These are phyloP conservation scores for Pyronema domesticum DNA, from an alignment of 495 filamentous ascomycete genomes.

Conservation along the genomic window DNA sequence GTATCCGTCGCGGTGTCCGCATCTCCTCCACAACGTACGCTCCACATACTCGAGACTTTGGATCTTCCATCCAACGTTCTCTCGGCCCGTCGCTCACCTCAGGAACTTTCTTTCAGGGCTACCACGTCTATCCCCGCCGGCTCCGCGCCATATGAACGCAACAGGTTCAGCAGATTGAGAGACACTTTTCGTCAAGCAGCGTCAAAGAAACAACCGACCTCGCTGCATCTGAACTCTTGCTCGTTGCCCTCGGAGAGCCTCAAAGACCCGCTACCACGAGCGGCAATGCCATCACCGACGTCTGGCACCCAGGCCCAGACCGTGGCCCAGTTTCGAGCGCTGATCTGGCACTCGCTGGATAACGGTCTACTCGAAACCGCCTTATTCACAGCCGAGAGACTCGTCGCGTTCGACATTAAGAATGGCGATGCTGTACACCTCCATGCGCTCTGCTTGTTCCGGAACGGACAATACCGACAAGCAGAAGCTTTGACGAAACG, in stretches of 20 bases:
- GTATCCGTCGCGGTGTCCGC: background rate
- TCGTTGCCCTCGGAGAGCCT: background rate
- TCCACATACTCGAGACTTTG: conserved; percentile 10
- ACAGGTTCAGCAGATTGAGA: conserved; percentile 20
- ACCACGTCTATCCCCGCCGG: conserved; percentile 13
- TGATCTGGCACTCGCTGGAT: conserved; percentile 85
- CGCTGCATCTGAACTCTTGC: background rate
- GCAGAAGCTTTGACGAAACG: conserved; percentile 27
- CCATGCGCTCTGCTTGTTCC: conserved; percentile 64
- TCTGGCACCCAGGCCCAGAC: conserved; percentile 36
- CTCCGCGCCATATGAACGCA: conserved; percentile 18
- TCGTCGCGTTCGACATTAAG: conserved; percentile 64
- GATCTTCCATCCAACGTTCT: conserved; percentile 22
- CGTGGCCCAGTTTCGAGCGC: conserved; percentile 57
- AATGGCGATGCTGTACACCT: conserved; percentile 67
- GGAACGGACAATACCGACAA: conserved; percentile 56
- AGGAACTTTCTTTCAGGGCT: conserved; percentile 9
- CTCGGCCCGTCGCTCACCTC: conserved; percentile 19
- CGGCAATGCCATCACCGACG: background rate
- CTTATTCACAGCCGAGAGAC: conserved; percentile 73
- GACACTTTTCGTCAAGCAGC: conserved; percentile 14
- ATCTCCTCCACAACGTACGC: conserved; percentile 7
- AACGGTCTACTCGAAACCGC: conserved; percentile 75
- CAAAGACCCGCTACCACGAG: background rate
- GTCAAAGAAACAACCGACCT: conserved; percentile 4